phyloP scores from a whole-genome alignment of 202 grass and related monocot species.

The Musa balbisiana region DNA sequence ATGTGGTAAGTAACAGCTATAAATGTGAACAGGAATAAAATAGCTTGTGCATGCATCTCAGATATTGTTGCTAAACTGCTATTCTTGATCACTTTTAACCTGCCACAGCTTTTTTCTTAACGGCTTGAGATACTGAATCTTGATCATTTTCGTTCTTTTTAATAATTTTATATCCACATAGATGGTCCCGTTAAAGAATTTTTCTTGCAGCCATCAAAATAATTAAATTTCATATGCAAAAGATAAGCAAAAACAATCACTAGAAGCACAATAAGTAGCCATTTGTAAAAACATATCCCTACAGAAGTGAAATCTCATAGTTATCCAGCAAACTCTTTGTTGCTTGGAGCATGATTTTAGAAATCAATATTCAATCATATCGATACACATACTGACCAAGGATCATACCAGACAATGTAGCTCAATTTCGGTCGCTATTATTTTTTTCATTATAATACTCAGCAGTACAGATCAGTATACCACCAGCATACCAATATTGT shows the following conservation, averaged over 20 bases:
- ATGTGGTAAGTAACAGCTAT: background rate
- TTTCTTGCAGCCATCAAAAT: background rate
- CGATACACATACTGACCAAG: too few relatives aligned
- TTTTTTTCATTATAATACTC: too few relatives aligned
- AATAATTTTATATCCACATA: background rate
- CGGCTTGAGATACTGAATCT: background rate
- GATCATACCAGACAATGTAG: too few relatives aligned
- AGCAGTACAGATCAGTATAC: too few relatives aligned
- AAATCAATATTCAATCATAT: too few relatives aligned
- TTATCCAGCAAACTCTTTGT: background rate
- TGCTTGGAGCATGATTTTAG: background rate
- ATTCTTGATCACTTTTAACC: background rate
- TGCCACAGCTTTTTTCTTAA: background rate
- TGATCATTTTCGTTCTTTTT: background rate
- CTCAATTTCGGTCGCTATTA: too few relatives aligned
- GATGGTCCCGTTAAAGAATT: background rate
- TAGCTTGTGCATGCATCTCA: background rate
- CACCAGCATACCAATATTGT: too few relatives aligned
- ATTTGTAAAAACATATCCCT: too few relatives aligned
- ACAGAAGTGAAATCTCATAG: too few relatives aligned
- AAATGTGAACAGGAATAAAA: background rate
- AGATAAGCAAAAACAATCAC: background rate
- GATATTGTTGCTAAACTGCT: background rate
- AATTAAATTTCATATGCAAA: background rate
- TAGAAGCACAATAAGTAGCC: background rate